Base-by-base conservation (phyloP, 192 early-diverging fungal genomes). In the Entomortierella parvispora region DNA sequence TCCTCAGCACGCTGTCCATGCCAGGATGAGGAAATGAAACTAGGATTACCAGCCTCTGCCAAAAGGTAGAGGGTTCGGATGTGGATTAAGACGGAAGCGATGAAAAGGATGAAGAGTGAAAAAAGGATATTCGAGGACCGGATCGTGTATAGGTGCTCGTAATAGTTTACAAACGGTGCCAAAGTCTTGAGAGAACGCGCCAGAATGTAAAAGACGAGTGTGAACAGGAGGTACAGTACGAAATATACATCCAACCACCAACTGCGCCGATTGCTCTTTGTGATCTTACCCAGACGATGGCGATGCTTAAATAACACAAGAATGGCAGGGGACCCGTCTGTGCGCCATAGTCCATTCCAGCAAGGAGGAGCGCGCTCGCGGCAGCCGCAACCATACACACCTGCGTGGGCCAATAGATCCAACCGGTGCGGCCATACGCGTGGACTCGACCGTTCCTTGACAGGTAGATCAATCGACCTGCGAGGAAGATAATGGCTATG, bases 371-470 rank as follows among this genome's bases (percentile, higher is more conserved):
- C 1, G 61, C 33, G 2, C 14, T 7, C 1, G 58, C 17, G 6
- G 26, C 59, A n/a, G 53, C 17, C 4, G 9, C 34, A 18, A 10
- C 8, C 61, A 71, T 71, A 26, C 59, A 63, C 0, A 63, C 29
- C 20, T 71, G 69, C 9, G 60, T 63, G 0, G 69, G 59, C 69
- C 69, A 71, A 48, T 63, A 71, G 14, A 71, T 62, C 54, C 52
- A 63, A 26, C 18, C 69, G 7, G 69, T 71, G 0, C 69, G 22
- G 9, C 69, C 69, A 3, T 58, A 17, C 0, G 26, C 34, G 42
- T 71, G 60, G 6, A 46, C 59, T 22, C 22, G 40, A 46, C 33
- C 55, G 6, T 44, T 17, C 0, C 22, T 48, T 29, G 31, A 28
- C 1, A 71, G 46, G 20, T 55, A 48, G 18, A 50, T 11, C 7